These are phyloP conservation scores for Raphanus raphanistrum DNA, from an alignment of 345 rosid species.

Conservation along the genomic window DNA sequence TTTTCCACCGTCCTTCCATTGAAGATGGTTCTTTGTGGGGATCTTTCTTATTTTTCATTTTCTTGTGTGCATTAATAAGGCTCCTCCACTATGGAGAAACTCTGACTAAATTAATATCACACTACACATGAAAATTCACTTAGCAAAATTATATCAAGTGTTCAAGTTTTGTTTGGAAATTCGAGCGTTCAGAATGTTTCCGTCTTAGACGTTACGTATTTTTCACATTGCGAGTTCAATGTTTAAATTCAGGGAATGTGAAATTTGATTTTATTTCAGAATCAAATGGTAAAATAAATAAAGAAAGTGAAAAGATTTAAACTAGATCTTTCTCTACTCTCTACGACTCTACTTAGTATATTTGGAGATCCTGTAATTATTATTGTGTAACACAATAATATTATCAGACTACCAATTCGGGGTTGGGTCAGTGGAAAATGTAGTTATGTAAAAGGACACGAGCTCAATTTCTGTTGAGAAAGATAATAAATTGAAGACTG, in stretches of 20 bases:
- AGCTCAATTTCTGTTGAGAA: too few species aligned
- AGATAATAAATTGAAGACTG: too few species aligned
- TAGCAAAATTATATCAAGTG: not conserved
- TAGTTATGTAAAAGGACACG: too few species aligned
- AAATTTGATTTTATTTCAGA: not conserved
- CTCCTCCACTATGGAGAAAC: not conserved
- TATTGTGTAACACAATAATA: too few species aligned
- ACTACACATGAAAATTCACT: not conserved
- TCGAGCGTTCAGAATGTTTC: too few species aligned
- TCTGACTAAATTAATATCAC: not conserved
- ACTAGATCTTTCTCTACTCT: not conserved
- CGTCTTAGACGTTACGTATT: not conserved
- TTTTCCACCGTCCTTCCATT: constrained; percentile 14
- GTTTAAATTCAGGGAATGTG: not conserved
- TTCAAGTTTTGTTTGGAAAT: not conserved
- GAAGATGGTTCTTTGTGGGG: not conserved
- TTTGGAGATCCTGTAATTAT: too few species aligned
- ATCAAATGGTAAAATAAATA: not conserved
- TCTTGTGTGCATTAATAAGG: constrained; percentile 2
- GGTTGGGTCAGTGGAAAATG: too few species aligned
- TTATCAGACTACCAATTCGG: too few species aligned
- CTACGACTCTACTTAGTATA: too few species aligned
- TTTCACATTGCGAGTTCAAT: not conserved
- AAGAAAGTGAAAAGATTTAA: not conserved
- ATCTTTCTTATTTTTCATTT: not conserved